These are phyloP conservation scores for Phaseolus coccineus DNA, from an alignment of 331 rosid species.

Conservation along the genomic window DNA sequence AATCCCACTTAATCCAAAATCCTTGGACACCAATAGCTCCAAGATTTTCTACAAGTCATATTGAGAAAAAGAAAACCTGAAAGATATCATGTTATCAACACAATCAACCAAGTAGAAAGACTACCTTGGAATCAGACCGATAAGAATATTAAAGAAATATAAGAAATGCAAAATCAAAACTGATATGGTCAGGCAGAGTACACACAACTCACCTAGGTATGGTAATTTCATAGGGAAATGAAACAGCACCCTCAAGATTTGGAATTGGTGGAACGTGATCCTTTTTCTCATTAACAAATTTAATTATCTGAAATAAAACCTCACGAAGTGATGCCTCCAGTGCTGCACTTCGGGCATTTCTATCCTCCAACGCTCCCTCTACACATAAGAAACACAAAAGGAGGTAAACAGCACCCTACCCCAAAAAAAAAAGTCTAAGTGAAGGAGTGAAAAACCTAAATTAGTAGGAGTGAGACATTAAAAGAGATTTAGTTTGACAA, in stretches of 20 bases:
- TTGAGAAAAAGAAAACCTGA: not conserved
- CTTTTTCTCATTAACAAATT: slow-evolving; percentile 95
- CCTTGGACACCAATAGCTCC: not conserved
- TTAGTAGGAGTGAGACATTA: slow-evolving; percentile 27
- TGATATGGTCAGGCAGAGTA: slow-evolving; percentile 7
- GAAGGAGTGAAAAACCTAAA: not conserved
- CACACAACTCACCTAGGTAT: slow-evolving; percentile 75
- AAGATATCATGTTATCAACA: slow-evolving; percentile 25
- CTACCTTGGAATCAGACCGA: slow-evolving; percentile 16
- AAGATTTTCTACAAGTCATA: slow-evolving; percentile 6
- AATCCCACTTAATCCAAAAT: slow-evolving; percentile 23
- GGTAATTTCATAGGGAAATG: slow-evolving; percentile 86
- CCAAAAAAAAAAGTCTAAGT: slow-evolving; percentile 25
- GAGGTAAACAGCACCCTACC: not conserved
- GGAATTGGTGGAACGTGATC: slow-evolving; percentile 97
- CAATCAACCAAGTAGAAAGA: slow-evolving; percentile 27
- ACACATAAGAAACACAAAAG: slow-evolving; percentile 31
- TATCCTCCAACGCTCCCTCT: slow-evolving; percentile 78
- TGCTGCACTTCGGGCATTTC: slow-evolving; percentile 76
- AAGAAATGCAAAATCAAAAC: slow-evolving; percentile 26
- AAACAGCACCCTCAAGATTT: slow-evolving; percentile 69
- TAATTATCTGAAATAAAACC: slow-evolving; percentile 87
- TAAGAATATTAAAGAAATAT: slow-evolving; percentile 17
- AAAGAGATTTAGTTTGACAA: slow-evolving; percentile 21
- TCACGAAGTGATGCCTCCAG: slow-evolving; percentile 91